Conservation (phyloP, 805 yeast species). For the Tetrapisispora nanseiensis region DNA sequence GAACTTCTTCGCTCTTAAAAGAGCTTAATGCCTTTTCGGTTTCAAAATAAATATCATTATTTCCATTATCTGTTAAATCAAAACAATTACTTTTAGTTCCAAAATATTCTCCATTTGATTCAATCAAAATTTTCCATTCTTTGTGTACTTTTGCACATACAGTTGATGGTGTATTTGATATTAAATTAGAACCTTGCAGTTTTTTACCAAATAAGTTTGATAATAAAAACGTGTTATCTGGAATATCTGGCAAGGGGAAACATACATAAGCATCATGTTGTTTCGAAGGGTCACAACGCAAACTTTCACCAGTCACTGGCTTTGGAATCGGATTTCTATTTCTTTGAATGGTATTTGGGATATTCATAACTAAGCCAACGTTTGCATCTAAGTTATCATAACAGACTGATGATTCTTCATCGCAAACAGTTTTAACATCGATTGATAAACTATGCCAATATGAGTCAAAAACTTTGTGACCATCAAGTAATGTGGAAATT, state of each 20-base stretch:
- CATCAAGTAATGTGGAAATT: slow-evolving; percentile 72
- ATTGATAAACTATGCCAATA: slow-evolving; percentile 92
- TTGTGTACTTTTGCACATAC: slow-evolving; percentile 34
- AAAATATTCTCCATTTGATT: slow-evolving; percentile 21
- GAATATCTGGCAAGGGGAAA: slow-evolving; percentile 57
- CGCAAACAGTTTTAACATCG: slow-evolving; percentile 57
- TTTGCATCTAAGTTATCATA: slow-evolving; percentile 49
- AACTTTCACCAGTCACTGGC: slow-evolving; percentile 60
- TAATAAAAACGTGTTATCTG: slow-evolving; percentile 41
- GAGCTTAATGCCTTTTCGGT: slow-evolving; percentile 40
- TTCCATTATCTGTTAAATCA: slow-evolving; percentile 20
- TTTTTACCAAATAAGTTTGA: slow-evolving; percentile 59
- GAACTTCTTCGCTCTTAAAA: slow-evolving; percentile 38
- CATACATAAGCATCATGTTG: slow-evolving; percentile 57
- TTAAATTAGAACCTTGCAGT: slow-evolving; percentile 54
- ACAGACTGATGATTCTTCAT: slow-evolving; percentile 31
- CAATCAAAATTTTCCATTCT: slow-evolving; percentile 39
- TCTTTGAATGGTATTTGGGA: slow-evolving; percentile 57
- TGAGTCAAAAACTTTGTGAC: slow-evolving; percentile 83
- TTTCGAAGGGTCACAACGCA: slow-evolving; percentile 64
- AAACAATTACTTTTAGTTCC: slow-evolving; percentile 32
- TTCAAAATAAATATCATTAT: slow-evolving; percentile 25
- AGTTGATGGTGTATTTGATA: slow-evolving; percentile 36
- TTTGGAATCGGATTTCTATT: slow-evolving; percentile 63
- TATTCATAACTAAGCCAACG: slow-evolving; percentile 64